Evolutionary conservation across 306 rosid genomes (phyloP), one percentile per base, ranked within the genome.

Genomic region (Sesbania bispinosa): DNA sequence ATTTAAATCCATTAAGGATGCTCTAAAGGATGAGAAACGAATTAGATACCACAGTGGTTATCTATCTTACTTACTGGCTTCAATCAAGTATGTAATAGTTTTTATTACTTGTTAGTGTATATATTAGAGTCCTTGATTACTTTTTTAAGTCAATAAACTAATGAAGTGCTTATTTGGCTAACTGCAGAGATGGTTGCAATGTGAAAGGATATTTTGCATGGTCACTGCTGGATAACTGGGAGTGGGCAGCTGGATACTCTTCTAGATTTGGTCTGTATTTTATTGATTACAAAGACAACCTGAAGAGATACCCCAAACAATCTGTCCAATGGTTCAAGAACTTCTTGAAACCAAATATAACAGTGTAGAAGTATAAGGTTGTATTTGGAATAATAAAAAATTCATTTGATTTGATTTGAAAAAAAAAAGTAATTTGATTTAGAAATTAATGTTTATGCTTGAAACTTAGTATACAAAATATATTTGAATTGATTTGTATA

Each of bases 191-290:
- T 73, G 97, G 96, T 4, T 91, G 97, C 85, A 95, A 95, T 80
- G 99, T 95, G 77, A 88, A 80, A 69, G 97, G 99, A 53, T 95
- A 95, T 62, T 91, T 95, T 80, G 96, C 38, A 4, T 95, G 99
- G 99, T 91, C 99, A 80, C 66, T 91, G 0, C 65, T 95, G 77
- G 97, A 95, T 82, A 91, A 95, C 20, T 95, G 96, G 96, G 99
- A 95, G 42, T 95, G 97, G 99, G 82, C 81, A 36, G 89, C 90
- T 61, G 97, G 99, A 61, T 95, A 69, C 77, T 18, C 79, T 59
- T 85, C 90, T 2, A 86, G 99, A 69, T 95, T 91, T 82, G 99
- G 99, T 58, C 87, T 95, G 4, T 95, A 81, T 35, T 95, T 75
- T 62, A 79, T 95, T 66, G 97, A 95, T 73, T 91, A 85, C 63